phyloP scores from a whole-genome alignment of 495 filamentous ascomycete species.

The Xylaria castorea region DNA sequence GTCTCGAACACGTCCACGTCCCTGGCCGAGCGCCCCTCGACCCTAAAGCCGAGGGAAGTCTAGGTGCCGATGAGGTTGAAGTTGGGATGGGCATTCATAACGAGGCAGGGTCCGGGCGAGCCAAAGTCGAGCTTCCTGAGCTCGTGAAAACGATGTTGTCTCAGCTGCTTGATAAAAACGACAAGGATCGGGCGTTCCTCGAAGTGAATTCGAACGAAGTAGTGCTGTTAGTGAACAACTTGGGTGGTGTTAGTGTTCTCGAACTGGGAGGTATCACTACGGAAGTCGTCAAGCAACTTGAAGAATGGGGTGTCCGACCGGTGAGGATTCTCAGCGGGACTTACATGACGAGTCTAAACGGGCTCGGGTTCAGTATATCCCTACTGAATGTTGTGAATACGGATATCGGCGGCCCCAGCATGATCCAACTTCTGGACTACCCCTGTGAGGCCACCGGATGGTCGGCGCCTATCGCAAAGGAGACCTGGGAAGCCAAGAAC shows the following conservation, averaged over 20 bases:
- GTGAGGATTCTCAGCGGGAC: conserved; percentile 70
- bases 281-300: conserved; percentile 84
- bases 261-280: conserved; percentile 88
- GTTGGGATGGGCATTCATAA: conserved; percentile 99
- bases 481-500: conserved; percentile 63
- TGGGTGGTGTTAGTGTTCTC: conserved; percentile 88
- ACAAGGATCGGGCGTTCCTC: conserved; percentile 83
- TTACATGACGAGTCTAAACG: conserved; percentile 89
- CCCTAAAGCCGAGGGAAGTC: conserved; percentile 52
- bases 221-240: conserved; percentile 89
- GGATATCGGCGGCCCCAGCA: conserved; percentile 76
- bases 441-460: conserved; percentile 87
- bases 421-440: conserved; percentile 87
- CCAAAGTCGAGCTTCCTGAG: conserved; percentile 67
- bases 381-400: conserved; percentile 83
- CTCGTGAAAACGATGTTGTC: conserved; percentile 80
- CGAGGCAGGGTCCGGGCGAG: conserved; percentile 83
- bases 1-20: conserved; percentile 89
- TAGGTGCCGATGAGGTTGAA: conserved; percentile 79
- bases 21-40: conserved; percentile 69
- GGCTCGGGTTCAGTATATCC: conserved; percentile 88
- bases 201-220: conserved; percentile 67
- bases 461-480: conserved; percentile 72
- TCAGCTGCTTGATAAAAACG: conserved; percentile 78
- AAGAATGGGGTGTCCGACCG: conserved; percentile 72